Percentiles rank a stretch among this genome's conserved stretches.
Conservation (phyloP, 495 filamentous ascomycete species). For the Penicilliopsis zonata region DNA sequence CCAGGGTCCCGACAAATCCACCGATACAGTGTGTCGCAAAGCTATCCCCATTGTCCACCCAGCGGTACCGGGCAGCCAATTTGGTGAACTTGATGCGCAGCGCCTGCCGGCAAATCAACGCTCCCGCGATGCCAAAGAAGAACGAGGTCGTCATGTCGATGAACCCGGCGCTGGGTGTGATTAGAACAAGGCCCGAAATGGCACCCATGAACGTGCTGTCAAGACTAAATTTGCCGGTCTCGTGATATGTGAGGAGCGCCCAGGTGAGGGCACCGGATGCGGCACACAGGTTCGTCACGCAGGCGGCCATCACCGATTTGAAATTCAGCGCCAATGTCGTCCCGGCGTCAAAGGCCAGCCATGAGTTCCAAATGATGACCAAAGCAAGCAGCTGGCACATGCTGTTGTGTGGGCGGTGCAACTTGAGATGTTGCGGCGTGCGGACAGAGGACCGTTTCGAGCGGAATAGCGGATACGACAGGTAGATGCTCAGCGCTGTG, state of each 20-base stretch:
- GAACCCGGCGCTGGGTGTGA: constrained; percentile 35
- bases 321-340: constrained; percentile 33
- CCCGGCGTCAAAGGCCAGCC: constrained; percentile 44
- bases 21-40: constrained; percentile 36
- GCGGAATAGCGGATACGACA: constrained; percentile 29
- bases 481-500: constrained; percentile 27
- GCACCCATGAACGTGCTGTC: constrained; percentile 39
- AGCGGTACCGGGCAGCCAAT: constrained; percentile 15
- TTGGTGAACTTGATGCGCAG: constrained; percentile 36
- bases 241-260: constrained; percentile 31
- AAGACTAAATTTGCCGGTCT: constrained; percentile 33
- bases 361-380: constrained; percentile 42
- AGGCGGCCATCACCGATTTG: constrained; percentile 33
- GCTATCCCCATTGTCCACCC: constrained; percentile 35
- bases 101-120: constrained; percentile 31
- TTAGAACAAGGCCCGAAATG: constrained; percentile 36
- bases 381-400: constrained; percentile 38
- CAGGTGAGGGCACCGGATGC: constrained; percentile 33
- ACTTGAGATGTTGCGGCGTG: constrained; percentile 26
- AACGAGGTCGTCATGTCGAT: constrained; percentile 31
- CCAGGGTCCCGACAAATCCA: constrained; percentile 25
- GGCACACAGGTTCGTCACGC: constrained; percentile 38
- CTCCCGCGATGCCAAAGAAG: constrained; percentile 31
- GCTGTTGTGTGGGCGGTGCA: constrained; percentile 35
- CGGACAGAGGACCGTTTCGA: constrained; percentile 23